phyloP scores from a whole-genome alignment of 495 filamentous ascomycete species.

The Aspergillus hancockii region DNA sequence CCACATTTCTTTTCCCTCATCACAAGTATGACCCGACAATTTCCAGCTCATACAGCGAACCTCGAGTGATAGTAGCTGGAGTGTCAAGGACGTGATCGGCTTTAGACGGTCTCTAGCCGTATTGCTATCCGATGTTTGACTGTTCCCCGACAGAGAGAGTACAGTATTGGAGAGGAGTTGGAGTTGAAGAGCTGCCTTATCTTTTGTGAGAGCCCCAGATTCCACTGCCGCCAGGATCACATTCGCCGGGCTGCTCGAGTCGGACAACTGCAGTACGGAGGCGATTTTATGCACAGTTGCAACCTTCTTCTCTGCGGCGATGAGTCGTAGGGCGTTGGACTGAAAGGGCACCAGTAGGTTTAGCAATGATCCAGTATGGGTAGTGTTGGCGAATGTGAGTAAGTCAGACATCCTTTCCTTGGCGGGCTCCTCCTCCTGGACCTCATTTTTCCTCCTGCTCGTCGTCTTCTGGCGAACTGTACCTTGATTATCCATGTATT shows the following conservation, averaged over 20 bases:
- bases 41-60: constrained; percentile 71
- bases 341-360: constrained; percentile 43
- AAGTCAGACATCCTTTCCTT: constrained; percentile 61
- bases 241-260: constrained; percentile 63
- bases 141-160: constrained; percentile 54
- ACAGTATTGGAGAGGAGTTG: constrained; percentile 69
- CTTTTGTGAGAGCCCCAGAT: constrained; percentile 39
- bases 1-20: constrained; percentile 68
- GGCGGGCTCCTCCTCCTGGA: constrained; percentile 28
- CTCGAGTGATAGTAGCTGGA: constrained; percentile 70
- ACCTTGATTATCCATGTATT: constrained; percentile 28
- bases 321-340: constrained; percentile 51
- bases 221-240: constrained; percentile 58
- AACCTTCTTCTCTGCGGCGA: constrained; percentile 42
- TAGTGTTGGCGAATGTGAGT: constrained; percentile 55
- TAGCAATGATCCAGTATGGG: constrained; percentile 36
- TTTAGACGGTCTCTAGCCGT: constrained; percentile 55
- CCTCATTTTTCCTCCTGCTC: constrained; percentile 17
- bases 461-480: constrained; percentile 25
- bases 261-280: constrained; percentile 42
- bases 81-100: constrained; percentile 57
- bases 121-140: constrained; percentile 29
- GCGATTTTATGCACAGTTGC: constrained; percentile 53
- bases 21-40: constrained; percentile 65
- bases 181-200: constrained; percentile 68